Conservation (phyloP, 2,329 filamentous ascomycete species). For the Cladophialophora yegresii region DNA sequence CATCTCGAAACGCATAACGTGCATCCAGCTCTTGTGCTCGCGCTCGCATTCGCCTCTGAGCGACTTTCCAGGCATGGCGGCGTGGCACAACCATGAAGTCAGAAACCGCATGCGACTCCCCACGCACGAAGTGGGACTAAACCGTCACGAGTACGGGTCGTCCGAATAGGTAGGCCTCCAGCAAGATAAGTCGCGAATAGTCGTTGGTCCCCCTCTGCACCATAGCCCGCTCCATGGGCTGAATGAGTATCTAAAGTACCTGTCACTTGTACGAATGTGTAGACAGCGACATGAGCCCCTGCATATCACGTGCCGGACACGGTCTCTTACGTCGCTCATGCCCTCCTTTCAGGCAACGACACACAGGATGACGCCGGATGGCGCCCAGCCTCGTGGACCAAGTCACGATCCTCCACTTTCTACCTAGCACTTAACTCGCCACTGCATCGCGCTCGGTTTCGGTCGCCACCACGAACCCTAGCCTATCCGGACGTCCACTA, state of each 20-base stretch:
- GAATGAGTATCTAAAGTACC: too few relatives aligned
- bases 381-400: slow-evolving; percentile 11
- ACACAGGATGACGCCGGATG: background rate
- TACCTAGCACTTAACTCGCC: background rate
- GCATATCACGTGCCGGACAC: background rate
- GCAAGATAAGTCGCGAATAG: background rate
- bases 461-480: slow-evolving; percentile 7
- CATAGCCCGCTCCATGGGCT: too few relatives aligned
- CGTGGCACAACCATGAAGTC: too few relatives aligned
- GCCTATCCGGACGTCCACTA: slow-evolving; percentile 1
- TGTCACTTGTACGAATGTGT: too few relatives aligned
- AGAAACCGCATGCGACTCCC: too few relatives aligned
- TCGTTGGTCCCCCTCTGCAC: background rate
- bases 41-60: background rate
- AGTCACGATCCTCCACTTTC: background rate
- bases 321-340: background rate
- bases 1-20: background rate
- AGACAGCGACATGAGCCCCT: background rate
- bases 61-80: background rate
- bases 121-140: background rate
- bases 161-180: too few relatives aligned
- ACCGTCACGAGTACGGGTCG: too few relatives aligned
- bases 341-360: background rate
- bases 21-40: background rate
- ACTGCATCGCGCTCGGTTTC: background rate